These are phyloP conservation scores for Stemphylium vesicarium DNA, from an alignment of 2,329 filamentous ascomycete genomes.

Conservation along the genomic window DNA sequence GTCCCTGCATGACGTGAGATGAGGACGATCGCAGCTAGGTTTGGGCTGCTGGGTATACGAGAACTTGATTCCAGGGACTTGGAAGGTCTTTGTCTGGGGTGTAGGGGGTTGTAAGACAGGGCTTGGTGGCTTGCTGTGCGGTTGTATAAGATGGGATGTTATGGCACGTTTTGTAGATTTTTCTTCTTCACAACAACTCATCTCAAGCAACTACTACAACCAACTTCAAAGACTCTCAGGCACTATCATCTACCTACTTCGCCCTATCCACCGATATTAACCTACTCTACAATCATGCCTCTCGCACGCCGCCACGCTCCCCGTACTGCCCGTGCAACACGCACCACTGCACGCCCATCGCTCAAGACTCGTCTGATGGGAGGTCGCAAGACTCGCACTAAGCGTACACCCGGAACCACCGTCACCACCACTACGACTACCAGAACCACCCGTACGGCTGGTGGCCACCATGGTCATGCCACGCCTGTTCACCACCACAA, in stretches of 20 bases:
- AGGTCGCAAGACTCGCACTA: constrained; percentile 45
- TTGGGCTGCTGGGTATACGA: constrained; percentile 8
- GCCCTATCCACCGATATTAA: constrained; percentile 6
- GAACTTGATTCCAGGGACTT: constrained; percentile 32
- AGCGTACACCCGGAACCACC: constrained; percentile 37
- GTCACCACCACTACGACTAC: constrained; percentile 50
- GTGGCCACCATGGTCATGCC: constrained; percentile 36
- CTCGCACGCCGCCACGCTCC: constrained; percentile 31
- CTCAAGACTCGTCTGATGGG: constrained; percentile 63
- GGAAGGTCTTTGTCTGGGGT: not conserved
- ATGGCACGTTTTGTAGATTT: not conserved
- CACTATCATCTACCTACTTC: not conserved
- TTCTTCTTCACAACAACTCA: not conserved
- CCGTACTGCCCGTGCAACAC: constrained; percentile 26
- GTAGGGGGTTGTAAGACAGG: not conserved
- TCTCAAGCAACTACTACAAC: not conserved
- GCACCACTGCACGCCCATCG: constrained; percentile 53
- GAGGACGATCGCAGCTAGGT: constrained; percentile 17
- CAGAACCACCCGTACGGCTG: constrained; percentile 53
- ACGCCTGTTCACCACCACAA: constrained; percentile 64
- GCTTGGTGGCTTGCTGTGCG: not conserved
- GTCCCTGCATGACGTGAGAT: constrained; percentile 37
- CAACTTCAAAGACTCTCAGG: not conserved
- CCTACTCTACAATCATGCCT: constrained; percentile 32
- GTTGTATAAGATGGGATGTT: constrained; percentile 17